Evolutionary conservation across 768 basidiomycete genomes (phyloP).

Genomic region (Tricholoma matsutake): DNA sequence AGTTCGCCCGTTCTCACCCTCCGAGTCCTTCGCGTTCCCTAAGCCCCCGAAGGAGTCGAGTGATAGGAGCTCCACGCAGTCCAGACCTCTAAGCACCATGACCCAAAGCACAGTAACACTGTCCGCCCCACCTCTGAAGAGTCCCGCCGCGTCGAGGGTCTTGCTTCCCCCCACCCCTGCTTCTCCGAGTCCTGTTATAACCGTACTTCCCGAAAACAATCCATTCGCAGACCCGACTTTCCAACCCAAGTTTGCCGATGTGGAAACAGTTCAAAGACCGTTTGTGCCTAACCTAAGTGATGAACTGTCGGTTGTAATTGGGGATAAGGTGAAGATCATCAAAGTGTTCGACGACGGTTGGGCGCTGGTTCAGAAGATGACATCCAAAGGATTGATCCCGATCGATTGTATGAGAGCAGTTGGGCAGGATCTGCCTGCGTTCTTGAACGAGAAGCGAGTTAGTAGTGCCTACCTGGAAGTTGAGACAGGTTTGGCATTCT

Average conservation of each 20-base stretch:
- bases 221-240: constrained; percentile 34
- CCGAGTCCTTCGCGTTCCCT: constrained; percentile 68
- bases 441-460: constrained; percentile 47
- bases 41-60: constrained; percentile 45
- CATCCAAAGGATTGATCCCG: constrained; percentile 52
- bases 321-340: constrained; percentile 52
- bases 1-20: constrained; percentile 63
- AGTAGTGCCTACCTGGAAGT: constrained; percentile 22
- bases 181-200: constrained; percentile 4
- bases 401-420: constrained; percentile 61
- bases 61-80: constrained; percentile 18
- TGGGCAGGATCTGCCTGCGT: constrained; percentile 44
- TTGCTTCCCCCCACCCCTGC: constrained; percentile 10
- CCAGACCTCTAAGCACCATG: constrained; percentile 20
- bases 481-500: constrained; percentile 5
- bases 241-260: constrained; percentile 30
- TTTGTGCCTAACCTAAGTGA: constrained; percentile 57
- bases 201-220: constrained; percentile 10
- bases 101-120: constrained; percentile 7
- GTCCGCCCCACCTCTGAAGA: background rate
- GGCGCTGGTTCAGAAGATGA: constrained; percentile 54
- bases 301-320: constrained; percentile 50
- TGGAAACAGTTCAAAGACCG: constrained; percentile 52
- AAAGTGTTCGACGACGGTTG: constrained; percentile 69
- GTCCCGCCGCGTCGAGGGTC: constrained; percentile 2